Conservation (phyloP, 495 filamentous ascomycete species). For the Hypoxylon crocopeplum region DNA sequence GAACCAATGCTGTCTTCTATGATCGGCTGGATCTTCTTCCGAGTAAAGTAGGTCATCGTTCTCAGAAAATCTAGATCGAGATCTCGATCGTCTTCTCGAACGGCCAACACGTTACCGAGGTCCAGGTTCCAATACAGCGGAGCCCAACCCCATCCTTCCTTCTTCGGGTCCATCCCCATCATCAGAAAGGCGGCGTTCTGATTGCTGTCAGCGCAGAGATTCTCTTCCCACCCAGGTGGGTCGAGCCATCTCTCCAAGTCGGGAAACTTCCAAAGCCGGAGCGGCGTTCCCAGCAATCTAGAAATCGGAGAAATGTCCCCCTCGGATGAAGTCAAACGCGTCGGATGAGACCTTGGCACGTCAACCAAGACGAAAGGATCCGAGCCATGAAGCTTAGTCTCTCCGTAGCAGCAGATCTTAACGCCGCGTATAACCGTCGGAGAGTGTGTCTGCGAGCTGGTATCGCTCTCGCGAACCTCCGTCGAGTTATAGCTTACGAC, state of each 20-base stretch:
- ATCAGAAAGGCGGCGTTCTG: background rate
- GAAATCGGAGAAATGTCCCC: background rate
- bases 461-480: background rate
- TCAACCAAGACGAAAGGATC: background rate
- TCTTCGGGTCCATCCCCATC: background rate
- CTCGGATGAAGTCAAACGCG: background rate
- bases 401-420: slow-evolving; percentile 3
- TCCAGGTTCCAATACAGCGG: slow-evolving; percentile 2
- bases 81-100: background rate
- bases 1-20: background rate
- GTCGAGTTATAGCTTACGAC: background rate
- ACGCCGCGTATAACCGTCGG: background rate
- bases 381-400: background rate
- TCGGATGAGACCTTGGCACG: background rate
- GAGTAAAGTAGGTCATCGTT: background rate
- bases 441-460: background rate
- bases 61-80: background rate
- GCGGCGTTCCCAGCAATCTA: background rate
- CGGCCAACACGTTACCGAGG: slow-evolving; percentile 2
- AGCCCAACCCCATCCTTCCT: background rate
- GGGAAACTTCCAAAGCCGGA: slow-evolving; percentile 2
- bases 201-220: background rate
- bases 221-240: background rate
- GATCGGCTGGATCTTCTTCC: slow-evolving; percentile 2
- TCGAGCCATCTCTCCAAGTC: background rate